phyloP scores from a whole-genome alignment of 441 rosid species.

The Sinapis alba region DNA sequence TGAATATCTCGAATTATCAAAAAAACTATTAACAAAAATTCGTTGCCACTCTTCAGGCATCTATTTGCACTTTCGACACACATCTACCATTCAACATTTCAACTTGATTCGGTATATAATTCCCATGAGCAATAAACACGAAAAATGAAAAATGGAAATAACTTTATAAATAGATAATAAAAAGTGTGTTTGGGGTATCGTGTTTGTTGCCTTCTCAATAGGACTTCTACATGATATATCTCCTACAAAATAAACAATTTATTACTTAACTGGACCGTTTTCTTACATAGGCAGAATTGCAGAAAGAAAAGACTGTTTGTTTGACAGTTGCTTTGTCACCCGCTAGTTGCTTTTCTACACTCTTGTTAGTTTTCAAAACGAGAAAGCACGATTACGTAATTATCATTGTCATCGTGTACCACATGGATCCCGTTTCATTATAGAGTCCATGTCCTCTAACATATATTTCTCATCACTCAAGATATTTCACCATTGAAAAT shows the following conservation, averaged over 20 bases:
- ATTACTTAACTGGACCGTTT: not conserved
- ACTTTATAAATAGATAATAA: constrained; percentile 4
- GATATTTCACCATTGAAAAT: not conserved
- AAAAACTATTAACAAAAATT: not conserved
- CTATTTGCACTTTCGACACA: constrained; percentile 6
- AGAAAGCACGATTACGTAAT: not conserved
- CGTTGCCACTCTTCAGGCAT: not conserved
- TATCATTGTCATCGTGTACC: not conserved
- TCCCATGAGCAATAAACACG: not conserved
- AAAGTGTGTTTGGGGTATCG: constrained; percentile 15
- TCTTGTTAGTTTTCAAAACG: not conserved
- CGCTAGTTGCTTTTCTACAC: constrained; percentile 8
- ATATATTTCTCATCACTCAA: not conserved
- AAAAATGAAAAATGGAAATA: not conserved
- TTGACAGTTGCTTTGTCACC: not conserved
- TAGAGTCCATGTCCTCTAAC: not conserved
- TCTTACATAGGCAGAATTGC: not conserved
- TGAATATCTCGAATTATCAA: no score
- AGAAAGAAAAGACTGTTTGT: constrained; percentile 6
- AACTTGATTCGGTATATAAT: not conserved
- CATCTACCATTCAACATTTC: not conserved
- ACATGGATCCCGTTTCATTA: constrained; percentile 1
- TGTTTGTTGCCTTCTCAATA: constrained; percentile 21
- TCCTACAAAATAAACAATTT: not conserved
- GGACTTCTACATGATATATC: not conserved